phyloP scores from a whole-genome alignment of 1,284 basidiomycete genomes.

The Athelia sp. region DNA sequence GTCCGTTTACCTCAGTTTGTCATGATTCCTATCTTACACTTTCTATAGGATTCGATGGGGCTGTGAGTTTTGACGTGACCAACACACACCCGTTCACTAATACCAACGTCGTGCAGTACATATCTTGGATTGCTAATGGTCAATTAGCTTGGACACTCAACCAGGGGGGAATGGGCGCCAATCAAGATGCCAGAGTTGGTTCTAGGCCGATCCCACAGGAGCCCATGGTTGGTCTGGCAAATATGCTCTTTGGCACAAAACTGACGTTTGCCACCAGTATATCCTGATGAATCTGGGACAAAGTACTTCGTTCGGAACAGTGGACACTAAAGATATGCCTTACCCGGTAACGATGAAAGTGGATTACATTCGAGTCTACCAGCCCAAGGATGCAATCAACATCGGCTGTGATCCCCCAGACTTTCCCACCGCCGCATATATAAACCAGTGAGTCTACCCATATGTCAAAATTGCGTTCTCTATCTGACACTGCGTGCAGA shows the following conservation, averaged over 20 bases:
- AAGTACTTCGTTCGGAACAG: conserved; percentile 69
- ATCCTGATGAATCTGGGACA: conserved; percentile 81
- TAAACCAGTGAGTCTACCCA: conserved; percentile 48
- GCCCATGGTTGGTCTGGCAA: conserved; percentile 43
- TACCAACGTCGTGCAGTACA: conserved; percentile 29
- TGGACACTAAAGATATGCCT: conserved; percentile 59
- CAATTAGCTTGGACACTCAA: conserved; percentile 56
- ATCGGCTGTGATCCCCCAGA: conserved; percentile 80
- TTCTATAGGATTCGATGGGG: no score
- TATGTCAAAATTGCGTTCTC: background rate
- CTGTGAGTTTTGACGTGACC: no score
- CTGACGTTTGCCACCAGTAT: conserved; percentile 38
- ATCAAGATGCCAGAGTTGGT: conserved; percentile 44
- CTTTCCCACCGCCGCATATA: conserved; percentile 76
- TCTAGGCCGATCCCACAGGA: conserved; percentile 59
- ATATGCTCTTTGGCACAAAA: background rate
- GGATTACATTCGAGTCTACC: conserved; percentile 85
- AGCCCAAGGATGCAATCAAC: conserved; percentile 60
- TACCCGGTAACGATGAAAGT: conserved; percentile 73
- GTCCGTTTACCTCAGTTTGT: background rate
- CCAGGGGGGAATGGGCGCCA: conserved; percentile 49
- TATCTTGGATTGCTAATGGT: conserved; percentile 56
- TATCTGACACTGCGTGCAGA: conserved; percentile 10
- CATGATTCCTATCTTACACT: background rate
- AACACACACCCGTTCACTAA: no score